Evolutionary conservation across 148 eudicot genomes (phyloP), one percentile per base, ranked within the genome.

Genomic region (Rhododendron ferrugineum): DNA sequence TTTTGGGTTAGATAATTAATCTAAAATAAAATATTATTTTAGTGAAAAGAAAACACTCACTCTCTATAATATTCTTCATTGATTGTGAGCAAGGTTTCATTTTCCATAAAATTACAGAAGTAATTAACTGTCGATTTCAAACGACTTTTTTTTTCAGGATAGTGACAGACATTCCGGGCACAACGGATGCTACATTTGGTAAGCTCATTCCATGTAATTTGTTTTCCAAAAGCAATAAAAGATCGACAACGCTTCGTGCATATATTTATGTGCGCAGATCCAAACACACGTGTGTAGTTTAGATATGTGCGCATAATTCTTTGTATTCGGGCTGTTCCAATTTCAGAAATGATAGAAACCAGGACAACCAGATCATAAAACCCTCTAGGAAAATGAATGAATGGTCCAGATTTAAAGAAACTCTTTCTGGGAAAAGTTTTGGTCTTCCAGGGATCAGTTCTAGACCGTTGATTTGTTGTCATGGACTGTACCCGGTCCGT

Each of bases 91-190:
- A n/a, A 22, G 20, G 23, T 54, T 40, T 42, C 2, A 16, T 32
- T 74, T 34, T 16, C 42, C 77, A 80, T 47, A 23, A 62, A 62
- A 28, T 23, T 3, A 66, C 5, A 3, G 73, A 66, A 66, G 32
- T 30, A 37, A 13, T 20, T 82, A 82, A 86, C 54, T 58, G 22
- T 40, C 16, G 37, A 22, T 32, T 75, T 52, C 28, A 54, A 50
- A 18, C 68, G 68, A 66, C 52, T 52, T 20, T 47, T 13, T 14
- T 40, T 84, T 89, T 58, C 98, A 96, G 98, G 98, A 72, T 96
- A 52, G 94, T 96, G 85, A 94, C 98, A 11, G 95, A 96, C 89
- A 96, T 96, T 82, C 98, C 98, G 78, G 98, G 98, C 89, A 94
- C 94, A 34, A 96, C 98, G n/a, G 91, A 96, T 80, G 90, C 91